Evolutionary conservation across 2,329 filamentous ascomycete genomes (phyloP).

Genomic region (Stemphylium lycopersici): DNA sequence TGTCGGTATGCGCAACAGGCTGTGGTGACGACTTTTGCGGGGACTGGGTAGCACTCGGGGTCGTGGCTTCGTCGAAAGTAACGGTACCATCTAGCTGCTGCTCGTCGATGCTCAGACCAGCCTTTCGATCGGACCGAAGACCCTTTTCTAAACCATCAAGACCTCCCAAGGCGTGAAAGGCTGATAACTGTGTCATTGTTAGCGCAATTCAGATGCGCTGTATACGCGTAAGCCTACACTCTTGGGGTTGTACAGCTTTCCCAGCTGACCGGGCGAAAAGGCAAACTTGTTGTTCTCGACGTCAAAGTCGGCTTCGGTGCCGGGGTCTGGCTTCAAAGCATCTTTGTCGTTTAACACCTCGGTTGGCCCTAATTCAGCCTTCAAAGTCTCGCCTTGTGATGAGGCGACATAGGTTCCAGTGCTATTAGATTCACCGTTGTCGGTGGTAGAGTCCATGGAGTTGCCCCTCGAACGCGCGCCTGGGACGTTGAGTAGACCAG

Average conservation of each 20-base stretch:
- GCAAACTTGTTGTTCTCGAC: constrained; percentile 80
- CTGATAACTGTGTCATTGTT: constrained; percentile 38
- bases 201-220: neutral
- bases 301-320: constrained; percentile 71
- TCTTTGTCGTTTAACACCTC: constrained; percentile 69
- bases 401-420: constrained; percentile 64
- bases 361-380: constrained; percentile 52
- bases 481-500: constrained; percentile 68
- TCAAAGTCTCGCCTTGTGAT: constrained; percentile 51
- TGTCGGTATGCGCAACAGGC: constrained; percentile 21
- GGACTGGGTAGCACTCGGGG: constrained; percentile 23
- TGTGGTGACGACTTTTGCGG: constrained; percentile 26
- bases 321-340: constrained; percentile 76
- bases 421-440: constrained; percentile 60
- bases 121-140: constrained; percentile 66
- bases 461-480: constrained; percentile 67
- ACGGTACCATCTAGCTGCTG: constrained; percentile 66
- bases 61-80: constrained; percentile 69
- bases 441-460: constrained; percentile 68
- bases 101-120: constrained; percentile 75
- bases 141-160: constrained; percentile 75
- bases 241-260: constrained; percentile 82
- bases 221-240: constrained; percentile 57
- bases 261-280: constrained; percentile 80
- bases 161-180: constrained; percentile 77